Evolutionary conservation across 768 basidiomycete genomes (phyloP), one percentile per base, ranked within the genome.

Genomic region (Kwoniella shandongensis): DNA sequence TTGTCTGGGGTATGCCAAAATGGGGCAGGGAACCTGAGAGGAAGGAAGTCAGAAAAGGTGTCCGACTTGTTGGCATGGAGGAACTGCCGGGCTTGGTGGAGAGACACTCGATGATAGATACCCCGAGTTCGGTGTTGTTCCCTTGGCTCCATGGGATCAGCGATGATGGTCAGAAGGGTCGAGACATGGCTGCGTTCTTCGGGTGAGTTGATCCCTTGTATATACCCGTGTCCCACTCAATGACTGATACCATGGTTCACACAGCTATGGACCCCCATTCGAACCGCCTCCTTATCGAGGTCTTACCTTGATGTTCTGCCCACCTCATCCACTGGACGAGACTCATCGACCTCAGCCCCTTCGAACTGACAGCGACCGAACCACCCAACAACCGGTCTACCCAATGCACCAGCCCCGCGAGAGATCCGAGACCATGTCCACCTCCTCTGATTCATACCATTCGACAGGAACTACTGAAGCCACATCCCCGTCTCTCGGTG

Each of bases 81-180:
- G 71, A 73, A 63, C 46, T 76, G 12, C 62, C 68, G 3, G 54
- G 18, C 17, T 39, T 76, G 44, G 53, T 73, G 1, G 62, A 69
- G 23, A 63, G 67, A 41, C 73, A 76, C 51, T 54, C 62, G 12
- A 56, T 64, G 58, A 51, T 70, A 12, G 73, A 74, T 53, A 67
- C 65, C 4, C 75, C 75, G 13, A 69, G 66, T 39, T 63, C 68
- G 12, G 65, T 73, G 5, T 63, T 76, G 13, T 76, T 76, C 45
- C 75, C 75, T 1, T 76, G 75, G 75, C 56, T 76, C 12, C 75
- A 76, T 53, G 75, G 75, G 2, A 76, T 76, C 40, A 63, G 66
- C 27, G 75, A 76, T 44, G 75, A 73, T 44, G 73, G 57, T 26
- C 57, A 42, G 25, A 73, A 60, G 60, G 75, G 60, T 6, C 47